Evolutionary conservation across 192 early-diverging fungal genomes (phyloP).

Genomic region (Linnemannia zychae): DNA sequence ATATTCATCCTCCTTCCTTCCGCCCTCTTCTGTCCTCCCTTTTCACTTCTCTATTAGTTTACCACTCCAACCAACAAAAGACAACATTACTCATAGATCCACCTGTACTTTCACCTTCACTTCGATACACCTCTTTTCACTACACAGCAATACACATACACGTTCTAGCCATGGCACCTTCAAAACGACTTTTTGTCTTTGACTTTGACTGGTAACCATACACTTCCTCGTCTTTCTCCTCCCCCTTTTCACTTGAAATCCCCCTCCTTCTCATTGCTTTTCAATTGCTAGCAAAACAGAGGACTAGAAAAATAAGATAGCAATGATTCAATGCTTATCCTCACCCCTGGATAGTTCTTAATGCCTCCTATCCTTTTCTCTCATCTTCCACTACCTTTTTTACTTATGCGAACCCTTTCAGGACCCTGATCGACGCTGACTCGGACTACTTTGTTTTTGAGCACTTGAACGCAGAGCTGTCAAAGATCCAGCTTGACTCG

Average conservation of each 20-base stretch:
- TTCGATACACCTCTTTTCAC: not conserved
- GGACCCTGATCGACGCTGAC: constrained; percentile 74
- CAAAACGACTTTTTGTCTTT: constrained; percentile 68
- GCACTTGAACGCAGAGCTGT: constrained; percentile 50
- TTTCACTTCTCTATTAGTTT: not conserved
- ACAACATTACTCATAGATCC: not conserved
- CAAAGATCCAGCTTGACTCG: constrained; percentile 36
- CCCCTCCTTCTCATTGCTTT: too few relatives aligned
- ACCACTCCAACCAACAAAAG: not conserved
- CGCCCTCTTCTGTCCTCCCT: not conserved
- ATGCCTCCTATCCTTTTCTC: not conserved
- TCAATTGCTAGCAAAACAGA: not conserved
- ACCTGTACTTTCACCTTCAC: not conserved
- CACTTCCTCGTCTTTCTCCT: not conserved
- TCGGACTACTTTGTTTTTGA: constrained; percentile 67
- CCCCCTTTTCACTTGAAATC: too few relatives aligned
- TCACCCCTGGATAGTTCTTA: not conserved
- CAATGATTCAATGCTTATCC: not conserved
- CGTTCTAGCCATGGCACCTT: not conserved
- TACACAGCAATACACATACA: not conserved
- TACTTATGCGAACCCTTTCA: not conserved
- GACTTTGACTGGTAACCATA: constrained; percentile 72
- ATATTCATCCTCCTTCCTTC: not conserved
- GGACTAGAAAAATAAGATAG: not conserved
- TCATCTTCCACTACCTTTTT: not conserved